These are phyloP conservation scores for Ottelia alismoides DNA, from an alignment of 106 monocot species.

Conservation along the genomic window DNA sequence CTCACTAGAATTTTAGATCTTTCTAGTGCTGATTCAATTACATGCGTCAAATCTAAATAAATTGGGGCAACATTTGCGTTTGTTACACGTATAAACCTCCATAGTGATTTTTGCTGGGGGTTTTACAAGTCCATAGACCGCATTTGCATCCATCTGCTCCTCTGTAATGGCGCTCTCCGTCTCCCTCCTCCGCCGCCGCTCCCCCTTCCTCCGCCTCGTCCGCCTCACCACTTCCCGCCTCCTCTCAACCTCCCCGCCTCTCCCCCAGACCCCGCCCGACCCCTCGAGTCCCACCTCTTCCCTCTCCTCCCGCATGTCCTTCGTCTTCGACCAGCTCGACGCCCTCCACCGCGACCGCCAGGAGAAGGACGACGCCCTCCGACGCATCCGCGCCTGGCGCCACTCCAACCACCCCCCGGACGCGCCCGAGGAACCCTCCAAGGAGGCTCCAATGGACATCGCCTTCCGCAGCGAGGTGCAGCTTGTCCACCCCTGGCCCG, in stretches of 20 bases:
- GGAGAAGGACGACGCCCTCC: slow-evolving; percentile 66
- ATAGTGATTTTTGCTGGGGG: too few relatives aligned
- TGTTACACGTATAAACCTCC: too few relatives aligned
- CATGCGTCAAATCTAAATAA: too few relatives aligned
- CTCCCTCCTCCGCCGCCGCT: too few relatives aligned
- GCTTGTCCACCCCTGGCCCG: slow-evolving; percentile 94
- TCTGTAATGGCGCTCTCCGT: too few relatives aligned
- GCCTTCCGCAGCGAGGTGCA: slow-evolving; percentile 45
- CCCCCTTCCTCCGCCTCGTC: background rate
- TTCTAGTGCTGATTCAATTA: too few relatives aligned
- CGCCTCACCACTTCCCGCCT: background rate
- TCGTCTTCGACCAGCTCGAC: slow-evolving; percentile 95
- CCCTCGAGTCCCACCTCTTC: slow-evolving; percentile 32
- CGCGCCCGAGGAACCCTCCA: background rate
- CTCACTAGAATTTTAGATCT: too few relatives aligned
- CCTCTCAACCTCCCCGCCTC: too few relatives aligned
- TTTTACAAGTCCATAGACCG: too few relatives aligned
- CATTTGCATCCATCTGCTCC: too few relatives aligned
- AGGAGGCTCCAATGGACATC: background rate
- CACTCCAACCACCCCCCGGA: slow-evolving; percentile 15
- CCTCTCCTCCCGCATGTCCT: slow-evolving; percentile 86
- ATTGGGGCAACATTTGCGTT: too few relatives aligned
- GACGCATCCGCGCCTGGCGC: slow-evolving; percentile 81
- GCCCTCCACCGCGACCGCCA: slow-evolving; percentile 41
- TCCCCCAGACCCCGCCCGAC: too few relatives aligned